Evolutionary conservation across 2,329 filamentous ascomycete genomes (phyloP).

Genomic region (Fusarium coicis): DNA sequence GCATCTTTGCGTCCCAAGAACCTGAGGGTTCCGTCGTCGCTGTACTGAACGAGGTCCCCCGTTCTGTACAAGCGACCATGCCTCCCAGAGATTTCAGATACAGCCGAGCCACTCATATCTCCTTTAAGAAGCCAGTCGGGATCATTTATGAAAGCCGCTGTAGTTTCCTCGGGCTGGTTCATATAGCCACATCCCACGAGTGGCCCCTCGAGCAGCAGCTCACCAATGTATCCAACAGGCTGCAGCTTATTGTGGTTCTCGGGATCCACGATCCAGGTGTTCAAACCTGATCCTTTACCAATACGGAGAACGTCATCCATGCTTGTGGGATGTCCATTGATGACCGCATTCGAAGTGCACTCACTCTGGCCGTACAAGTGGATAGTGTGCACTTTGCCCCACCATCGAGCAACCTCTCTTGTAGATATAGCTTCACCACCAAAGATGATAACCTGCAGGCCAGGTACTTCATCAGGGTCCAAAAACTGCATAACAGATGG

Average conservation of each 20-base stretch:
- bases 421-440: too few species aligned
- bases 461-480: background rate
- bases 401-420: too few species aligned
- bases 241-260: background rate
- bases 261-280: slow-evolving; percentile 13
- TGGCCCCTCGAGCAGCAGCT: slow-evolving; percentile 10
- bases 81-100: too few species aligned
- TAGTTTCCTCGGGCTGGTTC: background rate
- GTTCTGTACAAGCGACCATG: background rate
- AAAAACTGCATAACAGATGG: slow-evolving; percentile 13
- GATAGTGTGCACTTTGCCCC: background rate
- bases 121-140: background rate
- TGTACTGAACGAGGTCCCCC: background rate
- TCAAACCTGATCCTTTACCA: background rate
- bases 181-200: slow-evolving; percentile 9
- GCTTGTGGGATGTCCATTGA: too few species aligned
- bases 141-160: background rate
- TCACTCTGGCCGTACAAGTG: too few species aligned
- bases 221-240: background rate
- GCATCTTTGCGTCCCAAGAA: background rate
- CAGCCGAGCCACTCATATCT: too few species aligned
- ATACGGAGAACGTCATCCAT: background rate
- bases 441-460: too few species aligned
- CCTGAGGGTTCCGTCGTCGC: background rate
- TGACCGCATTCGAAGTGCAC: too few species aligned